phyloP scores from a whole-genome alignment of 306 rosid genomes.

The Parietaria judaica region DNA sequence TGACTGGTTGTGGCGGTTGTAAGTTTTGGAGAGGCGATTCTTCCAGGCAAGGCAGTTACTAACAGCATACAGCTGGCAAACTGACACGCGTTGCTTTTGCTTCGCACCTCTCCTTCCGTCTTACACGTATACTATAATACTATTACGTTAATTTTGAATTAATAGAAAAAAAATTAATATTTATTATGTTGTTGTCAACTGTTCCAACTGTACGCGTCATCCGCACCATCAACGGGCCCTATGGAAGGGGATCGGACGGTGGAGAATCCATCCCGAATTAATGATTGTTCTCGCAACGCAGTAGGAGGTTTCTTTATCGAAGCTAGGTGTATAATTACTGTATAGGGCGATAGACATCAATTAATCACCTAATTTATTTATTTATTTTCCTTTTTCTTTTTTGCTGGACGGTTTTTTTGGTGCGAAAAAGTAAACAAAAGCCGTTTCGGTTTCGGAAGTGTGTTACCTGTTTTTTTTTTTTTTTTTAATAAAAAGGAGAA shows the following conservation, averaged over 20 bases:
- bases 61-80: slow-evolving; percentile 43
- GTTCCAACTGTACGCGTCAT: slow-evolving; percentile 7
- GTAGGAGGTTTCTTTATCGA: background rate
- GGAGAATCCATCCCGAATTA: slow-evolving; percentile 3
- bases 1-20: slow-evolving; percentile 36
- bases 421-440: background rate
- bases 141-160: background rate
- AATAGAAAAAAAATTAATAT: background rate
- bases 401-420: background rate
- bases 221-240: slow-evolving; percentile 8
- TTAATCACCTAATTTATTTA: background rate
- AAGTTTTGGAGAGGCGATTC: slow-evolving; percentile 22
- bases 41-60: slow-evolving; percentile 46
- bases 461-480: too few relatives aligned
- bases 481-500: too few relatives aligned
- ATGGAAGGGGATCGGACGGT: background rate
- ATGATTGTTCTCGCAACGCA: background rate
- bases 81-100: slow-evolving; percentile 49
- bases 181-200: background rate
- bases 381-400: background rate
- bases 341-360: background rate
- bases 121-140: slow-evolving; percentile 37
- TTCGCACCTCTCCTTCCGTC: slow-evolving; percentile 8
- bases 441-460: slow-evolving; percentile 31
- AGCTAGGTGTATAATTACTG: background rate